Percentiles rank a stretch among this genome's conserved stretches.
These are phyloP conservation scores for Artemisia annua DNA, from an alignment of 129 eudicot genomes.

Conservation along the genomic window DNA sequence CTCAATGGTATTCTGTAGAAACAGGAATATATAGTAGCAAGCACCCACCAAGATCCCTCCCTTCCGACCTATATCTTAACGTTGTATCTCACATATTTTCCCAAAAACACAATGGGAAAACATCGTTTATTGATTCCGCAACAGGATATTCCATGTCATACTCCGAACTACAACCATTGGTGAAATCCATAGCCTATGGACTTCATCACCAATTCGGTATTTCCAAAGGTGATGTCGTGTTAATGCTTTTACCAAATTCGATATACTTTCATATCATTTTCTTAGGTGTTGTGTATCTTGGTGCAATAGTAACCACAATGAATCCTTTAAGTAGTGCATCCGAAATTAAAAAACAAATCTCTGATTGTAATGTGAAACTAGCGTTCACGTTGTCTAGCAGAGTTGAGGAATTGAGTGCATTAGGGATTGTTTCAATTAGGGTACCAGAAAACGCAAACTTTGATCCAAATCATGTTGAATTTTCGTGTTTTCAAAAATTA, in stretches of 20 bases:
- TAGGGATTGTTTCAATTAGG: slow-evolving; percentile 42
- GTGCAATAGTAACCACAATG: slow-evolving; percentile 68
- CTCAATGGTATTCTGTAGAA: slow-evolving; percentile 41
- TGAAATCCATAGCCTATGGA: slow-evolving; percentile 58
- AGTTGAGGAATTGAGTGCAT: slow-evolving; percentile 27
- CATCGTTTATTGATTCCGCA: slow-evolving; percentile 62
- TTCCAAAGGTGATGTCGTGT: slow-evolving; percentile 66
- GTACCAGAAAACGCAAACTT: slow-evolving; percentile 41
- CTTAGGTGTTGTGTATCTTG: slow-evolving; percentile 55
- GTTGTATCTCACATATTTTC: slow-evolving; percentile 67
- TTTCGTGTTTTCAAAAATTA: slow-evolving; percentile 26
- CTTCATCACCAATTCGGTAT: slow-evolving; percentile 56
- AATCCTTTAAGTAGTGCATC: slow-evolving; percentile 55
- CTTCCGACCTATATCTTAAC: slow-evolving; percentile 54
- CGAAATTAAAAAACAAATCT: slow-evolving; percentile 57
- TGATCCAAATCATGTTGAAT: neutral
- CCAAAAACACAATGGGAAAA: slow-evolving; percentile 43
- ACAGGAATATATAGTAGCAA: slow-evolving; percentile 31
- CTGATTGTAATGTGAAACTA: slow-evolving; percentile 37
- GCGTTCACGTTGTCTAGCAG: slow-evolving; percentile 39
- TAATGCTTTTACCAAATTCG: slow-evolving; percentile 64
- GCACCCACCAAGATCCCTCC: slow-evolving; percentile 44
- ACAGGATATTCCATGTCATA: slow-evolving; percentile 52
- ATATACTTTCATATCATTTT: slow-evolving; percentile 49
- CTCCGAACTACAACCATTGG: slow-evolving; percentile 42